Base-by-base conservation (phyloP, 2,329 filamentous ascomycete genomes). In the Colletotrichum liaoningense region DNA sequence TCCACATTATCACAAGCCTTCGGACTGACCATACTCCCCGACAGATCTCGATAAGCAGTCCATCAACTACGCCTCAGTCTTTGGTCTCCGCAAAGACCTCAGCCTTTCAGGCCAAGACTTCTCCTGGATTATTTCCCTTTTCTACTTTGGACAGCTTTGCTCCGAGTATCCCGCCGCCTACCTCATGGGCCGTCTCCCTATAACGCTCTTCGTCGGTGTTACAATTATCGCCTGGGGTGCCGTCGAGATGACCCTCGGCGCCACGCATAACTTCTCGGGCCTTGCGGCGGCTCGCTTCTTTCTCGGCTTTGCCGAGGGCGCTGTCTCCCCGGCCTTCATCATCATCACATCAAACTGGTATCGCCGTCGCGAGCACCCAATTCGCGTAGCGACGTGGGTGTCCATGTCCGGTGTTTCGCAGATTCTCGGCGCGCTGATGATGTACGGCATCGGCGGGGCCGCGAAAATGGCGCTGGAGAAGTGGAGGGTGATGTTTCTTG, bases 271-370 rank as follows among this genome's bases (percentile, higher is more conserved):
- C 68, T 80, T 80, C 30, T 65, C 58, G 1, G 76, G 77, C 0
- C 62, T 81, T 5, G 78, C 77, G 12, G 74, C 75, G 0, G 74
- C 75, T 3, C 71, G 80, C 5, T 81, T 80, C 73, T 74, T 81
- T n/a, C 78, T 81, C 3, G 80, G 80, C 2, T 77, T 81, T 42
- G 64, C 75, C 24, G 80, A 82, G 49, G 79, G 77, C 26, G 77
- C 78, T 5, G 79, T 81, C 0, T 80, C 79, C 1, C 80, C 80
- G 2, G 79, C 79, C 22, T 82, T 81, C 65, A 75, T 82, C 38
- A 78, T 79, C 56, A 78, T 82, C 56, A 82, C 79, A 2, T 78
- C 77, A 16, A 78, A 77, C 52, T 82, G 78, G 79, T 82, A 81
- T 65, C 76, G 75, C 8, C 75, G 73, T 8, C 72, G 74, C 24